Conservation (phyloP, 2,329 filamentous ascomycete species). For the Coniochaeta sp. region DNA sequence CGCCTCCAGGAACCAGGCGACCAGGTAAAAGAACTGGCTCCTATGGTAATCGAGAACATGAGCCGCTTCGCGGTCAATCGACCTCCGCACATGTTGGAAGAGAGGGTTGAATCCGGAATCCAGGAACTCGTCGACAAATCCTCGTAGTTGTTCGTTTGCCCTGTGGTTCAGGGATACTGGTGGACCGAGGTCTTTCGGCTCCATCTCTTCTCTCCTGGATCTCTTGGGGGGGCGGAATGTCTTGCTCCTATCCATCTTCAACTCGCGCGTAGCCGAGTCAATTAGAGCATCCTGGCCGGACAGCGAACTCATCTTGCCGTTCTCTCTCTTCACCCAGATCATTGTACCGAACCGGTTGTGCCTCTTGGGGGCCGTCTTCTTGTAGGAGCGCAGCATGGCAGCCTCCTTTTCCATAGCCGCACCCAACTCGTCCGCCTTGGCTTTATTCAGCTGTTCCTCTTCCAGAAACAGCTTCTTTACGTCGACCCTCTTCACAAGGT, state of each 20-base stretch:
- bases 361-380: slow-evolving; percentile 71
- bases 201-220: slow-evolving; percentile 52
- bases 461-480: slow-evolving; percentile 79
- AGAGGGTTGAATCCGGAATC: slow-evolving; percentile 93
- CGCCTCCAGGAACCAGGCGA: slow-evolving; percentile 87
- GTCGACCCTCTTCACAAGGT: slow-evolving; percentile 85
- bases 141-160: slow-evolving; percentile 69
- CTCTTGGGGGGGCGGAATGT: slow-evolving; percentile 78
- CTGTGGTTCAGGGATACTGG: slow-evolving; percentile 61
- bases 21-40: slow-evolving; percentile 84
- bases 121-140: slow-evolving; percentile 87
- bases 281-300: slow-evolving; percentile 82
- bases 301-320: slow-evolving; percentile 76
- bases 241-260: slow-evolving; percentile 87
- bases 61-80: slow-evolving; percentile 82
- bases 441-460: slow-evolving; percentile 61
- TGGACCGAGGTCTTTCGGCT: slow-evolving; percentile 69
- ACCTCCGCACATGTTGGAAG: slow-evolving; percentile 78
- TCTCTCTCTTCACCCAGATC: slow-evolving; percentile 89
- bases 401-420: slow-evolving; percentile 74
- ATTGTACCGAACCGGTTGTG: slow-evolving; percentile 96
- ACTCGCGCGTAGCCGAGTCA: slow-evolving; percentile 63
- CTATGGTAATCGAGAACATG: slow-evolving; percentile 71
- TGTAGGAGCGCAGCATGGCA: slow-evolving; percentile 71
- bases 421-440: slow-evolving; percentile 66